Evolutionary conservation across 2,329 filamentous ascomycete species (phyloP).

Genomic region (Venturiaceae sp.): DNA sequence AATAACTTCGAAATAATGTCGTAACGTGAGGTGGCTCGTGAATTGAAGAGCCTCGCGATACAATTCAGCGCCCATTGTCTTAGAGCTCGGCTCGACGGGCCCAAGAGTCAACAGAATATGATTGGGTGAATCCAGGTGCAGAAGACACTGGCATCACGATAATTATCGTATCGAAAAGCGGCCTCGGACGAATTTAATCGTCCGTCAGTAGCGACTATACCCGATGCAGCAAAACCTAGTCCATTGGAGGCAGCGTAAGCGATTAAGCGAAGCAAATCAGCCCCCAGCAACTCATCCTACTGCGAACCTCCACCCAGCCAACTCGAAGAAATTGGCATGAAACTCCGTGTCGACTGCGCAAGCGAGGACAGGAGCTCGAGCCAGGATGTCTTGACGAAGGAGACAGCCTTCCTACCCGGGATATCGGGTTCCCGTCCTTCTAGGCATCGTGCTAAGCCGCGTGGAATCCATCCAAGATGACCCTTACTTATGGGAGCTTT

Average conservation of each 20-base stretch:
- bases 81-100: too few species aligned
- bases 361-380: not conserved
- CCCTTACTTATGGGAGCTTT: not conserved
- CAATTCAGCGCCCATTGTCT: too few species aligned
- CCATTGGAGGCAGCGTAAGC: not conserved
- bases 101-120: not conserved
- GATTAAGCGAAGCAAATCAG: not conserved
- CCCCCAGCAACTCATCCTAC: not conserved
- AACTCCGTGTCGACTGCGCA: not conserved
- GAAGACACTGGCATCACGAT: not conserved
- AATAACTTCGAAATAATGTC: not conserved
- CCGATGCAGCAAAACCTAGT: not conserved
- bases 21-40: not conserved
- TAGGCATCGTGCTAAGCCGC: not conserved
- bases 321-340: not conserved
- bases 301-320: not conserved
- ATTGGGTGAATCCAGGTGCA: not conserved
- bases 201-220: not conserved
- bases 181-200: not conserved
- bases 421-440: not conserved
- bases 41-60: too few species aligned
- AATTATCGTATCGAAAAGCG: not conserved
- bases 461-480: not conserved
- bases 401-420: not conserved
- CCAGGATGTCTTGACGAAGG: not conserved